These are phyloP conservation scores for Vitis labrusca DNA, from an alignment of 164 flowering plant species.

Conservation along the genomic window DNA sequence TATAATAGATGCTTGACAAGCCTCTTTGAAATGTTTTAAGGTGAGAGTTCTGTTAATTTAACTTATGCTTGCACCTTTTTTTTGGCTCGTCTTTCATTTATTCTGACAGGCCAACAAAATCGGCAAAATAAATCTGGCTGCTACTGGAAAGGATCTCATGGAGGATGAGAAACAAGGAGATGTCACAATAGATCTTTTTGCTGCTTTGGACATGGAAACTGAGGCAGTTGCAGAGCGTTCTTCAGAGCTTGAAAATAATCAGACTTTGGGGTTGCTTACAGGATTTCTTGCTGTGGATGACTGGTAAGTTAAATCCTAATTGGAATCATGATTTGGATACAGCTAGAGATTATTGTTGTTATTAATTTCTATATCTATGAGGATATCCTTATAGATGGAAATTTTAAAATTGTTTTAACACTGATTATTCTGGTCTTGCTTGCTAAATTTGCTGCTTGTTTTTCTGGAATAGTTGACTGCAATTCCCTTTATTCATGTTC, in stretches of 20 bases:
- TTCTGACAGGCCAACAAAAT: constrained; percentile 83
- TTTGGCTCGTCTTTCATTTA: background rate
- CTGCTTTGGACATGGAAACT: constrained; percentile 89
- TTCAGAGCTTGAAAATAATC: constrained; percentile 75
- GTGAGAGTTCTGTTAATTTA: background rate
- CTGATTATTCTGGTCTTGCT: too few species aligned
- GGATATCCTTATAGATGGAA: too few species aligned
- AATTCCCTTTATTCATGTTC: background rate
- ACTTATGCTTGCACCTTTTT: background rate
- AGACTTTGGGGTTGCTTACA: constrained; percentile 79
- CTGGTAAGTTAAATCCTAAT: constrained; percentile 50
- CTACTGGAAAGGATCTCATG: constrained; percentile 99
- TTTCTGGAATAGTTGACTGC: background rate
- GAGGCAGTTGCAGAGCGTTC: constrained; percentile 76
- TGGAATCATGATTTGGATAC: background rate
- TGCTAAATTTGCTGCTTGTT: too few species aligned
- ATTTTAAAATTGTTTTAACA: too few species aligned
- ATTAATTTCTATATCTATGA: too few species aligned
- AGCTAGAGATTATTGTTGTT: background rate
- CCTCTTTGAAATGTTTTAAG: background rate
- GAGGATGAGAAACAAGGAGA: constrained; percentile 99
- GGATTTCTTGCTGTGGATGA: constrained; percentile 96
- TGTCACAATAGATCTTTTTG: constrained; percentile 84
- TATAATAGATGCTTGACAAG: background rate
- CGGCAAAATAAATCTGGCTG: constrained; percentile 99